phyloP scores from a whole-genome alignment of 1,284 basidiomycete species.

The Wolfiporia cocos region DNA sequence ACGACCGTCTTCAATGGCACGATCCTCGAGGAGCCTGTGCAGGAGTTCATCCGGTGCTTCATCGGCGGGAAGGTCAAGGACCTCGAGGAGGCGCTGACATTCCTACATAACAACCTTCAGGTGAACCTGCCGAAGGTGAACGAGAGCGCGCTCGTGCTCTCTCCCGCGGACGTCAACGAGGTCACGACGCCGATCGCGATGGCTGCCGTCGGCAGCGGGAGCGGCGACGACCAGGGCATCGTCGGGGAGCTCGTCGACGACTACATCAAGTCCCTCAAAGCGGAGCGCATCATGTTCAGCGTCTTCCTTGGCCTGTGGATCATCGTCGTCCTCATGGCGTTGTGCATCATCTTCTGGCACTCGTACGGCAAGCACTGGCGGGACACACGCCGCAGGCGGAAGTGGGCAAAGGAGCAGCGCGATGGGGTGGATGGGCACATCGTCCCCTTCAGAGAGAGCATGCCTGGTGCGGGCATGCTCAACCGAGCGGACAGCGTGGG shows the following conservation, averaged over 20 bases:
- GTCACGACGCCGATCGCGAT: conserved; percentile 72
- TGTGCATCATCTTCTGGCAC: conserved; percentile 62
- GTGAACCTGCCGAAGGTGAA: conserved; percentile 76
- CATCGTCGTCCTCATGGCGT: conserved; percentile 69
- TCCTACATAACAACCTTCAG: conserved; percentile 84
- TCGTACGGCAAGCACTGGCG: conserved; percentile 45
- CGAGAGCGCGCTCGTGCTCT: conserved; percentile 70
- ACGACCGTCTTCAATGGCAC: conserved; percentile 76
- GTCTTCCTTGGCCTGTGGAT: conserved; percentile 80
- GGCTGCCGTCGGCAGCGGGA: conserved; percentile 69
- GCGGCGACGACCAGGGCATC: conserved; percentile 53
- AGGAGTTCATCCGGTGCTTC: conserved; percentile 85
- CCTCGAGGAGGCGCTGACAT: conserved; percentile 85
- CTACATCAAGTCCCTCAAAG: conserved; percentile 69
- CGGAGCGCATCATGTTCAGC: conserved; percentile 78
- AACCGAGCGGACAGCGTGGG: background rate
- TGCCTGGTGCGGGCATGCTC: conserved; percentile 4
- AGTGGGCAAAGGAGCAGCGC: conserved; percentile 47
- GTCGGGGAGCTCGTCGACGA: conserved; percentile 67
- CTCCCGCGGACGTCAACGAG: conserved; percentile 63
- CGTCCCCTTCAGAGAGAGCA: conserved; percentile 31
- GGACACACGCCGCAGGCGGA: conserved; percentile 40
- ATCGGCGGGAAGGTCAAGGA: conserved; percentile 86
- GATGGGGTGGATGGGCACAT: conserved; percentile 37
- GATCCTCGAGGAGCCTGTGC: conserved; percentile 74